Evolutionary conservation across 345 rosid genomes (phyloP).

Genomic region (Kandelia obovata): DNA sequence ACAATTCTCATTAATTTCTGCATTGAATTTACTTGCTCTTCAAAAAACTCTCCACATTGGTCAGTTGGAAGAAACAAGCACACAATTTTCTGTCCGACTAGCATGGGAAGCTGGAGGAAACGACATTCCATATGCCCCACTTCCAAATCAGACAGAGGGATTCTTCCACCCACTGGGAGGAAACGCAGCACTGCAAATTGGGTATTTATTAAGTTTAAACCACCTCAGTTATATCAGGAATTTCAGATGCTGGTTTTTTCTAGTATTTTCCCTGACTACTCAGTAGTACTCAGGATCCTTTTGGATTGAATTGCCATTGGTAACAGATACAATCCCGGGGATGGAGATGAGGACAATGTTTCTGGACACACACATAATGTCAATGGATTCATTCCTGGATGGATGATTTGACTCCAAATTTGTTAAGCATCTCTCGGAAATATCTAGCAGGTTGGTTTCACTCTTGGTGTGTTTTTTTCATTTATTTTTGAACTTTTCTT

Average conservation of each 20-base stretch:
- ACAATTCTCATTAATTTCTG: too few relatives aligned
- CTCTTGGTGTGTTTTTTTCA: background rate
- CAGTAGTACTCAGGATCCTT: too few relatives aligned
- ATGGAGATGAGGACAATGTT: slow-evolving; percentile 22
- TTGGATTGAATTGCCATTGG: background rate
- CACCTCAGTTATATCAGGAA: too few relatives aligned
- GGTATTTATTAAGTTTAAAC: slow-evolving; percentile 24
- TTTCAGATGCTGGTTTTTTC: too few relatives aligned
- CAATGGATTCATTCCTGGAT: slow-evolving; percentile 45
- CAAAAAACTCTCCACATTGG: background rate
- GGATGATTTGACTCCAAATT: slow-evolving; percentile 35
- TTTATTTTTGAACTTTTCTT: background rate
- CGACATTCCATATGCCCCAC: slow-evolving; percentile 24
- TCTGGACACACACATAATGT: slow-evolving; percentile 22
- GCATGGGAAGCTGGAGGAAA: slow-evolving; percentile 42
- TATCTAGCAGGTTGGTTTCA: background rate
- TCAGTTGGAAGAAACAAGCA: slow-evolving; percentile 47
- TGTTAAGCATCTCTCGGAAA: background rate
- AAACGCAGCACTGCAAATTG: slow-evolving; percentile 44
- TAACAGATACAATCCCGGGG: slow-evolving; percentile 36
- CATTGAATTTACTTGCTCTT: too few relatives aligned
- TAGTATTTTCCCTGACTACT: too few relatives aligned
- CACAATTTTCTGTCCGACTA: slow-evolving; percentile 26
- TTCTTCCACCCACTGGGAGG: slow-evolving; percentile 41
- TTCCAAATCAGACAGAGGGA: slow-evolving; percentile 36